Evolutionary conservation across 1,284 basidiomycete genomes (phyloP), one percentile per base, ranked within the genome.

Genomic region (Ceratobasidium sp.): DNA sequence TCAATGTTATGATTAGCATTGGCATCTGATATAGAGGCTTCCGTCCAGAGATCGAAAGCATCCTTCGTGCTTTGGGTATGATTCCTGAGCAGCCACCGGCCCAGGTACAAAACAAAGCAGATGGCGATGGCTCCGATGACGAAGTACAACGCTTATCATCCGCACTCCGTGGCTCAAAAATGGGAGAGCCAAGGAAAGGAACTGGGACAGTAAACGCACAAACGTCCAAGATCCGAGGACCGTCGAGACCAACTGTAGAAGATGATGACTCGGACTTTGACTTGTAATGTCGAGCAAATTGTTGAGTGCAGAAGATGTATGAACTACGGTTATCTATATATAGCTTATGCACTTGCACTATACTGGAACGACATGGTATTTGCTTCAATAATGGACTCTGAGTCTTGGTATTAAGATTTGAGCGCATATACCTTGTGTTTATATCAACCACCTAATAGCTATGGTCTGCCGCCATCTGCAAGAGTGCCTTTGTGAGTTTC

Each of bases 211-310:
- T 67, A 6, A 90, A 89, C 73, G 79, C 78, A 6, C 80, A 78
- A 40, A 74, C 79, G 2, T 76, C 78, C 34, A 89, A 85, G 71
- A 79, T 90, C 35, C 81, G 87, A 62, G 78, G 79, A 25, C 74
- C 62, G 20, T 54, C 62, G 13, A 34, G 78, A 27, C 73, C 78
- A 50, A 81, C 78, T 71, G 82, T 83, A 69, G 81, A 78, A 53
- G 80, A 86, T 52, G 87, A 86, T 69, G 88, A 90, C 74, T 88
- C 87, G 72, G 89, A 91, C 75, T 90, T 90, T 76, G 88, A 90
- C 76, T 74, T 89, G 73, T 88, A 69, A 70, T 22, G 22, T 47
- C 10, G 45, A 12, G 13, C 20, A 12, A 20, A 47, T 22, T 12
- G 38, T 40, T 8, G 38, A 40, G 38, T 40, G 17, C 38, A 17